Percentiles rank a stretch among this genome's conserved stretches.
Evolutionary conservation across 768 basidiomycete genomes (phyloP).

Genomic region (Hygrophorus pudorinus): DNA sequence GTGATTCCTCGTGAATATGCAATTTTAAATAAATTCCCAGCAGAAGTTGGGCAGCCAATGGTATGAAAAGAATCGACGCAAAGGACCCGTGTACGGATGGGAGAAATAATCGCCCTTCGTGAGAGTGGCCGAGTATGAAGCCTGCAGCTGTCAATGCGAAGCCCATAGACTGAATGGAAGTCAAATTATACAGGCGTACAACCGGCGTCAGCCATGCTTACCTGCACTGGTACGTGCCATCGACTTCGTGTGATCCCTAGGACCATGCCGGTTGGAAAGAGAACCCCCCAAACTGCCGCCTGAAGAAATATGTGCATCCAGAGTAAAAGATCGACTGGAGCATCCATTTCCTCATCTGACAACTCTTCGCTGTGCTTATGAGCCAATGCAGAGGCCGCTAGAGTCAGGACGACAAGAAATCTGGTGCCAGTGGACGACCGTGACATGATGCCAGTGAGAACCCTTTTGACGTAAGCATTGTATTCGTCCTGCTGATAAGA

Average conservation of each 20-base stretch:
- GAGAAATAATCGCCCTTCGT: slow-evolving; percentile 70
- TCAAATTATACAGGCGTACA: slow-evolving; percentile 1
- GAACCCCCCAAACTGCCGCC: slow-evolving; percentile 68
- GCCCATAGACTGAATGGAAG: slow-evolving; percentile 41
- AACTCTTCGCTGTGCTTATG: slow-evolving; percentile 58
- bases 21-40: slow-evolving; percentile 88
- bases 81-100: slow-evolving; percentile 64
- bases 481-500: too few relatives aligned
- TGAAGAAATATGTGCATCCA: slow-evolving; percentile 82
- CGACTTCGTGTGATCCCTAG: slow-evolving; percentile 66
- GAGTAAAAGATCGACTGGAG: slow-evolving; percentile 67
- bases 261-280: slow-evolving; percentile 83
- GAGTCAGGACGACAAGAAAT: slow-evolving; percentile 3
- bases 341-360: slow-evolving; percentile 50
- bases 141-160: slow-evolving; percentile 64
- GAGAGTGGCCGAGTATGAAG: slow-evolving; percentile 79
- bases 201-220: slow-evolving; percentile 18
- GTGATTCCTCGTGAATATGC: slow-evolving; percentile 72
- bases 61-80: slow-evolving; percentile 53
- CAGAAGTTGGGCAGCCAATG: slow-evolving; percentile 54
- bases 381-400: slow-evolving; percentile 25
- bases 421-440: background rate
- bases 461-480: too few relatives aligned
- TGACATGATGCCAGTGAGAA: background rate
- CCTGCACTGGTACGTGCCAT: slow-evolving; percentile 90